These are phyloP conservation scores for Sarocladium oryzae DNA, from an alignment of 2,329 filamentous ascomycete species.

Conservation along the genomic window DNA sequence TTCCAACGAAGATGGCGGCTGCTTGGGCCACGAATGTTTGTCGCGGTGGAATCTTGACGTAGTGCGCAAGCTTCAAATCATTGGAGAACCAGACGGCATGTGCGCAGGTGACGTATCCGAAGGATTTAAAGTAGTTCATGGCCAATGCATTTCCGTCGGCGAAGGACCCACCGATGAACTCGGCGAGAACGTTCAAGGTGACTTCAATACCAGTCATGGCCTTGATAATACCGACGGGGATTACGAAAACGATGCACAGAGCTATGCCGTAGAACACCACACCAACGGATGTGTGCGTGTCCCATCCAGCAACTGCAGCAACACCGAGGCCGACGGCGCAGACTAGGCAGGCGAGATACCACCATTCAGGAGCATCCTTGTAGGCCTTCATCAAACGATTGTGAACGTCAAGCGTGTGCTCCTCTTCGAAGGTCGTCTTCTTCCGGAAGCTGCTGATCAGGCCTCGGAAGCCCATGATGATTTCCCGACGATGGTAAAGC, in stretches of 20 bases:
- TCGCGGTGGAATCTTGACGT: constrained; percentile 55
- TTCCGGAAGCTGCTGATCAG: constrained; percentile 38
- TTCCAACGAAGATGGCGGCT: constrained; percentile 48
- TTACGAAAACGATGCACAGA: constrained; percentile 43
- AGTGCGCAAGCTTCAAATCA: constrained; percentile 44
- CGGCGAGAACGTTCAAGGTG: constrained; percentile 45
- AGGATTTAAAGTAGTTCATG: constrained; percentile 51
- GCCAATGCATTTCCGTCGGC: constrained; percentile 44
- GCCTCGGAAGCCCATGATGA: constrained; percentile 41
- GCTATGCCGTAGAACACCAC: constrained; percentile 45
- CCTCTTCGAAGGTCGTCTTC: constrained; percentile 27
- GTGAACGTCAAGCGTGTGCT: constrained; percentile 38
- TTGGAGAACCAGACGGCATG: constrained; percentile 46
- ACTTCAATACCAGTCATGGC: constrained; percentile 48
- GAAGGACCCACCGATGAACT: constrained; percentile 46
- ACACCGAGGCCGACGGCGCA: constrained; percentile 39
- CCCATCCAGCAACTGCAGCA: constrained; percentile 40
- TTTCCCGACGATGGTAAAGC: constrained; percentile 47
- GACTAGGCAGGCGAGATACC: constrained; percentile 39
- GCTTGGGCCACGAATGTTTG: constrained; percentile 55
- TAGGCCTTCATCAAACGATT: constrained; percentile 42
- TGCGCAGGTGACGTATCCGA: constrained; percentile 42
- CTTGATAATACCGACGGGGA: constrained; percentile 46
- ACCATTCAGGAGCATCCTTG: constrained; percentile 46
- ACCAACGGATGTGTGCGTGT: constrained; percentile 43